These are phyloP conservation scores for Carpinus fangiana DNA, from an alignment of 306 rosid species.

Conservation along the genomic window DNA sequence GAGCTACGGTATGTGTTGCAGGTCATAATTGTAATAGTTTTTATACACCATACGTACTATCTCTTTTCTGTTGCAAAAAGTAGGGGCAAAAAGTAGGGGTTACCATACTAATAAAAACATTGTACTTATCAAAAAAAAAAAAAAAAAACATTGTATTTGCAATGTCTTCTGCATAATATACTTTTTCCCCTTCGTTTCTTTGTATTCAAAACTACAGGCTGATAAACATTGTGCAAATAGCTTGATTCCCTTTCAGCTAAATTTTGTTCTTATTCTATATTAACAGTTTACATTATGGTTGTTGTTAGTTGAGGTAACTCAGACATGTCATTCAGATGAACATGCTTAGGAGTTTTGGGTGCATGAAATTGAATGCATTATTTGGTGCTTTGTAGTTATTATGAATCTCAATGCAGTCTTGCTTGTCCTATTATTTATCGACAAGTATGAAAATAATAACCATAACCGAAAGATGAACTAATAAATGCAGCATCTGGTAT, in stretches of 20 bases:
- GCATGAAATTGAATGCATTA: background rate
- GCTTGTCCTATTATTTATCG: background rate
- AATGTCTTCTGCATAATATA: background rate
- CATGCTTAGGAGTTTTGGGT: background rate
- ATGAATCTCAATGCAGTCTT: background rate
- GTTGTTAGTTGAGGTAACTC: background rate
- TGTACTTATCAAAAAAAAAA: too few species aligned
- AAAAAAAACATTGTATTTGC: background rate
- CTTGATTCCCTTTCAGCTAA: background rate
- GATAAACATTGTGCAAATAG: background rate
- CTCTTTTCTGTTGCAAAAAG: background rate
- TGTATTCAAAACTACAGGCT: background rate
- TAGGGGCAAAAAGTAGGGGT: background rate
- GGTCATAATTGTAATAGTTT: slow-evolving; percentile 23
- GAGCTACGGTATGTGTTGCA: slow-evolving; percentile 68
- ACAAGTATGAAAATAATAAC: background rate
- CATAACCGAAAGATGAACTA: background rate
- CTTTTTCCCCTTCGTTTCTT: background rate
- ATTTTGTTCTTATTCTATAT: background rate
- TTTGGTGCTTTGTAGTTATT: background rate
- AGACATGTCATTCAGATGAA: background rate
- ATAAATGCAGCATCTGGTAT: background rate
- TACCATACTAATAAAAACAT: background rate
- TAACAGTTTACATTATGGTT: background rate
- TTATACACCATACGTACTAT: slow-evolving; percentile 4